Conservation (phyloP, 768 basidiomycete species). For the Grammothele lineata region DNA sequence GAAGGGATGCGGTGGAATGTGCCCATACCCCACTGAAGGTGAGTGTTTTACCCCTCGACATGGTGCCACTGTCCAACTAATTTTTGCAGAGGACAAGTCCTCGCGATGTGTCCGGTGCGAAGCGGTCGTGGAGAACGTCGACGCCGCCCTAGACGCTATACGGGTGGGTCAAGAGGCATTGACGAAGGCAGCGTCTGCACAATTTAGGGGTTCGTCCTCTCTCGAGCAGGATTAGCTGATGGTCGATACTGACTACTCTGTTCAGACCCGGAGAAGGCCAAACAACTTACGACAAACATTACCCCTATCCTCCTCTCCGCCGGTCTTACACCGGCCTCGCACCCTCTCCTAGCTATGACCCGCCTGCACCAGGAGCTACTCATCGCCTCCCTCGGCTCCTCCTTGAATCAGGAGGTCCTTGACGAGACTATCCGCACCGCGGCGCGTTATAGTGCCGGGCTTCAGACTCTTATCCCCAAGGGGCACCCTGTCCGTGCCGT, state of each 20-base stretch:
- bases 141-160: slow-evolving; percentile 56
- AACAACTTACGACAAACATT: slow-evolving; percentile 58
- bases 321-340: slow-evolving; percentile 57
- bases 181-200: slow-evolving; percentile 62
- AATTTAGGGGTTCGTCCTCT: slow-evolving; percentile 49
- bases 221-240: no score
- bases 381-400: slow-evolving; percentile 42
- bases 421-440: slow-evolving; percentile 61
- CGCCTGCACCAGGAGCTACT: slow-evolving; percentile 72
- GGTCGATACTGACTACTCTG: no score
- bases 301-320: slow-evolving; percentile 59
- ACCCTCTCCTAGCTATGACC: slow-evolving; percentile 73
- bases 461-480: slow-evolving; percentile 45
- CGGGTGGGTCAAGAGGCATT: slow-evolving; percentile 72
- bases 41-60: slow-evolving; percentile 1
- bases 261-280: slow-evolving; percentile 56
- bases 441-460: slow-evolving; percentile 48
- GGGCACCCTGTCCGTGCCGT: slow-evolving; percentile 80
- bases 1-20: slow-evolving; percentile 60
- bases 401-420: slow-evolving; percentile 41
- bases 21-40: slow-evolving; percentile 62
- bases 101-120: slow-evolving; percentile 56
- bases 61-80: neutral
- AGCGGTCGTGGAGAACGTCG: slow-evolving; percentile 41
- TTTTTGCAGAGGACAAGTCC: slow-evolving; percentile 38